Evolutionary conservation across 2,329 filamentous ascomycete species (phyloP).

Genomic region (Gyromitra esculenta): DNA sequence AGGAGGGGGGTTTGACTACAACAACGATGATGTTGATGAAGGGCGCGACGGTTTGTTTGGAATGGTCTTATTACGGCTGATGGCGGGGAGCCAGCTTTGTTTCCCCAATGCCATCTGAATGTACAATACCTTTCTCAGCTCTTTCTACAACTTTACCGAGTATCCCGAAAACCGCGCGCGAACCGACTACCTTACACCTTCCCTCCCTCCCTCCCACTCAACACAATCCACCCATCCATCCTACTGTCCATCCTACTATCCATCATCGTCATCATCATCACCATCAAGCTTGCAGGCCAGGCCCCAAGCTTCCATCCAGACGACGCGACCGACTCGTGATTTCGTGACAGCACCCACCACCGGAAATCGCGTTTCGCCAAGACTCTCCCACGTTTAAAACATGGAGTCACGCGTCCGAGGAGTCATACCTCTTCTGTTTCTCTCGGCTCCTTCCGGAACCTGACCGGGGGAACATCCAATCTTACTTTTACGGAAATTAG

Average conservation of each 20-base stretch:
- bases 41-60: neutral
- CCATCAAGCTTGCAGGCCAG: neutral
- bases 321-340: neutral
- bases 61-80: neutral
- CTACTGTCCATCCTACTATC: neutral
- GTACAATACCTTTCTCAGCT: slow-evolving; percentile 10
- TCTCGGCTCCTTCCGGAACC: neutral
- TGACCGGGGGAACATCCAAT: neutral
- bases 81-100: neutral
- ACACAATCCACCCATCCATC: neutral
- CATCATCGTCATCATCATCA: neutral
- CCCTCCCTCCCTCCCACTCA: too few species aligned
- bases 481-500: neutral
- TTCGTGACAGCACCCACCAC: neutral
- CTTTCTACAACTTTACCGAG: slow-evolving; percentile 16
- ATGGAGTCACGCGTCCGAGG: slow-evolving; percentile 3
- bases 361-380: slow-evolving; percentile 3
- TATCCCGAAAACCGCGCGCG: neutral
- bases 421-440: neutral
- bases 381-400: neutral
- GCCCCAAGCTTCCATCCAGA: neutral
- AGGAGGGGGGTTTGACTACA: neutral
- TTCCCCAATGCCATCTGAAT: neutral
- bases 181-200: slow-evolving; percentile 7
- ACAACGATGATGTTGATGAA: neutral